Percentiles rank a stretch among this genome's conserved stretches.
Conservation (phyloP, 345 rosid genomes). For the Salix suchowensis region DNA sequence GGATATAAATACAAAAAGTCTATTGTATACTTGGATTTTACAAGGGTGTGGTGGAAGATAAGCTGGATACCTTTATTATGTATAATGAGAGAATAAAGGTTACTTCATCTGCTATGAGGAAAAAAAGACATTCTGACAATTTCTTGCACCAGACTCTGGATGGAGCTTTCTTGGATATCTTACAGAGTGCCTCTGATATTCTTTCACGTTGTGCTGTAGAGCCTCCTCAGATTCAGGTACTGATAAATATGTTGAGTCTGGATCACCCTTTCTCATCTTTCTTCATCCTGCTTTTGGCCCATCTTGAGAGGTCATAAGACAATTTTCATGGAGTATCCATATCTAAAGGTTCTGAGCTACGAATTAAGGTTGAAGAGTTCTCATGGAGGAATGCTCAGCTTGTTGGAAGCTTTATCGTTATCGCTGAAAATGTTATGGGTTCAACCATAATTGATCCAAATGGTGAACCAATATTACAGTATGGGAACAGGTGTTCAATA, state of each 20-base stretch:
- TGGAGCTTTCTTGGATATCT: conserved; percentile 76
- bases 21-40: too few relatives aligned
- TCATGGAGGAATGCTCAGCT: conserved; percentile 86
- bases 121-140: not conserved
- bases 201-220: conserved; percentile 62
- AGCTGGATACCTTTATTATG: not conserved
- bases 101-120: too few relatives aligned
- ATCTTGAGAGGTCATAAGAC: not conserved
- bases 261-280: too few relatives aligned
- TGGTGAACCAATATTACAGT: conserved; percentile 60
- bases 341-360: conserved; percentile 23
- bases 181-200: conserved; percentile 79
- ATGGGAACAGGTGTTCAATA: conserved; percentile 59
- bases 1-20: too few relatives aligned
- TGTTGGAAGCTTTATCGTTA: conserved; percentile 74
- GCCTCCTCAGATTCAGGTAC: conserved; percentile 49
- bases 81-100: not conserved
- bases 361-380: conserved; percentile 83
- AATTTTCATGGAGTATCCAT: conserved; percentile 78
- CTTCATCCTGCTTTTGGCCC: too few relatives aligned
- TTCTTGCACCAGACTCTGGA: conserved; percentile 66
- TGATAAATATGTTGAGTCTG: too few relatives aligned
- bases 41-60: too few relatives aligned
- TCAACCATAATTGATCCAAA: conserved; percentile 39
- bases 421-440: conserved; percentile 73